phyloP scores from a whole-genome alignment of 352 stramenopile species.

The Elongisporangium senticosum region DNA sequence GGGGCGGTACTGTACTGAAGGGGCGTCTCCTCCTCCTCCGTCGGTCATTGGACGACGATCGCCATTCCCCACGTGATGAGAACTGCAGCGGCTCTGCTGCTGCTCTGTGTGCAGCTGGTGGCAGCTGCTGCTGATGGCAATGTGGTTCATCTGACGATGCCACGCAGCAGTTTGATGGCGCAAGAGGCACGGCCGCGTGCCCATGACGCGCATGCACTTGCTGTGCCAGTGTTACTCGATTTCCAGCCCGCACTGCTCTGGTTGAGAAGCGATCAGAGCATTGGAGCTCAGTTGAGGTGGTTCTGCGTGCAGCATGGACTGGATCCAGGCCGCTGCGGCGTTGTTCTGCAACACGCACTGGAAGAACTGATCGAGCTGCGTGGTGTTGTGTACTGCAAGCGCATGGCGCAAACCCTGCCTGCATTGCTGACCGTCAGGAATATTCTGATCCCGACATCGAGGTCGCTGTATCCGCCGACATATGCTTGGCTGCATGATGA shows the following conservation, averaged over 20 bases:
- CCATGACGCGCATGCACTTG: conserved; percentile 3
- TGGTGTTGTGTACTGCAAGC: conserved; percentile 16
- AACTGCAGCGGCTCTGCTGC: background rate
- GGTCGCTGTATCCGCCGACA: background rate
- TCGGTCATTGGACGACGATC: background rate
- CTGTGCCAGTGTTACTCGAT: conserved; percentile 42
- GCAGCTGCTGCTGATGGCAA: background rate
- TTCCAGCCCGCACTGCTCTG: conserved; percentile 39
- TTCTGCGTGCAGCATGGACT: conserved; percentile 41
- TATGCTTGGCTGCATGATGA: conserved; percentile 35
- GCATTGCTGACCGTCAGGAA: conserved; percentile 29
- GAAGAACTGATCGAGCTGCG: conserved; percentile 19
- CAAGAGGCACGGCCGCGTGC: background rate
- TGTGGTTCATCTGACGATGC: background rate
- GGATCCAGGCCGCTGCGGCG: conserved; percentile 12
- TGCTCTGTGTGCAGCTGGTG: background rate
- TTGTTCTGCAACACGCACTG: conserved; percentile 19
- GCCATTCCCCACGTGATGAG: background rate
- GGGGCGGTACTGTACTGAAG: background rate
- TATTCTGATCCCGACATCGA: conserved; percentile 9
- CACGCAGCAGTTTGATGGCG: background rate
- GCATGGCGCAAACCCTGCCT: conserved; percentile 13
- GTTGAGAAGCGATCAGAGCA: conserved; percentile 20
- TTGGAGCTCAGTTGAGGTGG: conserved; percentile 23
- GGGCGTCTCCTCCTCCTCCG: background rate